Evolutionary conservation across 139 green algal species (phyloP).

Genomic region (Chlamydomonas applanata): DNA sequence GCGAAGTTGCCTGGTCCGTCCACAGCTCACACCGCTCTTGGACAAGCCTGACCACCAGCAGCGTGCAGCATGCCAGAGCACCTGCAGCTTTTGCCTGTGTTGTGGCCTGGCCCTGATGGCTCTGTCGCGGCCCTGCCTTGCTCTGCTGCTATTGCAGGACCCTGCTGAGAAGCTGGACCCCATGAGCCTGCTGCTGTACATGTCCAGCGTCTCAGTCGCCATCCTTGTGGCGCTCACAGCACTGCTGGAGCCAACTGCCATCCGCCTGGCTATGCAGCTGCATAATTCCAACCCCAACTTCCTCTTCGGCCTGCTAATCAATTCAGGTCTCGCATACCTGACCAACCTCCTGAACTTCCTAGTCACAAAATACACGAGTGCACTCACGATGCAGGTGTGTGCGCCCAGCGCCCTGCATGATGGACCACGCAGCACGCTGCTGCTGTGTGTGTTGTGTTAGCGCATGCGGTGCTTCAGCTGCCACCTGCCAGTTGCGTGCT

Average conservation of each 20-base stretch:
- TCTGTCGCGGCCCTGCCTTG: no score
- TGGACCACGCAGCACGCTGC: no score
- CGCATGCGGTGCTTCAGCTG: neutral
- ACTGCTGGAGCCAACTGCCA: conserved; percentile 65
- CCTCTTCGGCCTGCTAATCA: conserved; percentile 64
- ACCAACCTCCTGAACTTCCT: conserved; percentile 98
- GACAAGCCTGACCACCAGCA: no score
- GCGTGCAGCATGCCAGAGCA: no score
- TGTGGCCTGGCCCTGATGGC: no score
- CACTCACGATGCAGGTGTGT: conserved; percentile 84
- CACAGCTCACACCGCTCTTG: no score
- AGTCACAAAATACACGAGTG: conserved; percentile 92
- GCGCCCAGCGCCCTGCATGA: no score
- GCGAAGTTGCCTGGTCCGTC: no score
- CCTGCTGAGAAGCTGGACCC: conserved; percentile 81
- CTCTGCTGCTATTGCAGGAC: conserved; percentile 26
- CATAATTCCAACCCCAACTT: conserved; percentile 3
- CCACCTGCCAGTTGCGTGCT: neutral
- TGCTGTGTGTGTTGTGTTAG: no score
- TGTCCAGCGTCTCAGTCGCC: conserved; percentile 50
- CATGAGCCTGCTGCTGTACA: conserved; percentile 92
- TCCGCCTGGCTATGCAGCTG: conserved; percentile 1
- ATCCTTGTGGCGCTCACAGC: conserved; percentile 75
- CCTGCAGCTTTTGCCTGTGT: no score
- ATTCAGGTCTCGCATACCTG: conserved; percentile 87